phyloP scores from a whole-genome alignment of 108 stramenopile genomes.

The Aurantiochytrium sp. region DNA sequence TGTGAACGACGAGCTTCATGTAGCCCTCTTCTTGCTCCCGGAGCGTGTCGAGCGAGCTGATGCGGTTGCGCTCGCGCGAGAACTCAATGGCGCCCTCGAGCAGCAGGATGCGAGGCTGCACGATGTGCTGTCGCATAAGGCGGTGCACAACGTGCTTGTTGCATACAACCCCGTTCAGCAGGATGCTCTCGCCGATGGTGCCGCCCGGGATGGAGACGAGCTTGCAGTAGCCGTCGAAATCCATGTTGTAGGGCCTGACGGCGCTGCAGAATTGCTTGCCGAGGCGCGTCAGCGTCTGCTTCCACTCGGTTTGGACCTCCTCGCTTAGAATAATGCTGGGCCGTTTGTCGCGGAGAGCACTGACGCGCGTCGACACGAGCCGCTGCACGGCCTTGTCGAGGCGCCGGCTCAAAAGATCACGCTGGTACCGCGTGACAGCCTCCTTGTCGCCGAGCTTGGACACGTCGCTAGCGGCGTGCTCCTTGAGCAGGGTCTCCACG shows the following conservation, averaged over 20 bases:
- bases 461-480: neutral
- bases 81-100: slow-evolving; percentile 10
- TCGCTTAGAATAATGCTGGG: slow-evolving; percentile 12
- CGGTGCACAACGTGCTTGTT: neutral
- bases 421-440: neutral
- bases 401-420: neutral
- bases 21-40: neutral
- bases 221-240: slow-evolving; percentile 15
- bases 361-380: neutral
- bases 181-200: neutral
- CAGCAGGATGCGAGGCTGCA: neutral
- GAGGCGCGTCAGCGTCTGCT: neutral
- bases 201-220: slow-evolving; percentile 13
- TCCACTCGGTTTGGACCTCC: neutral
- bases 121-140: neutral
- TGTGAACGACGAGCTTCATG: slow-evolving; percentile 19
- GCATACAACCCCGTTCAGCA: neutral
- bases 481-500: neutral
- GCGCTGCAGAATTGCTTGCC: neutral
- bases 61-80: neutral
- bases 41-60: neutral
- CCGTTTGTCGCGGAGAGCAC: neutral
- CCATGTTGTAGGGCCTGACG: slow-evolving; percentile 18
- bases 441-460: neutral
- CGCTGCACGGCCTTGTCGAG: neutral